Conservation (phyloP, 306 rosid species). For the Gastrolobium villosum region DNA sequence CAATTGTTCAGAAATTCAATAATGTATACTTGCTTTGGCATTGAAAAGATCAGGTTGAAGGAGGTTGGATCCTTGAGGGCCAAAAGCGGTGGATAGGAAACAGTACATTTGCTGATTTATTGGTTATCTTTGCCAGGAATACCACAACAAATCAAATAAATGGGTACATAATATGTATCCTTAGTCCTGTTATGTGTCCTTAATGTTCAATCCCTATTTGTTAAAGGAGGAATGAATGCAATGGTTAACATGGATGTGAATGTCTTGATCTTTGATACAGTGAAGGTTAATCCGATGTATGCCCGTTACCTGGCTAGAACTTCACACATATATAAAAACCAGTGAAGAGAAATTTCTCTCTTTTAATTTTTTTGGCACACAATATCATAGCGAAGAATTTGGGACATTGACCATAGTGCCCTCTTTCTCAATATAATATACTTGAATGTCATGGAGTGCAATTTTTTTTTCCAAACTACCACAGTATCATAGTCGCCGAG, state of each 20-base stretch:
- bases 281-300: background rate
- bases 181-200: background rate
- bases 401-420: too few relatives aligned
- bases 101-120: conserved; percentile 86
- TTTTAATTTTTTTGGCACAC: too few relatives aligned
- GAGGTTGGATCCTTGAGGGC: conserved; percentile 85
- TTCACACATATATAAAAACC: background rate
- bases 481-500: too few relatives aligned
- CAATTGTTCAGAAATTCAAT: conserved; percentile 16
- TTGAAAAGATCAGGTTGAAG: conserved; percentile 66
- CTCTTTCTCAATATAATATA: too few relatives aligned
- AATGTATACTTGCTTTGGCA: conserved; percentile 15
- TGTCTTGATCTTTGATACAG: background rate
- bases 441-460: too few relatives aligned
- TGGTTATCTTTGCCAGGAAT: conserved; percentile 84
- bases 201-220: conserved; percentile 3
- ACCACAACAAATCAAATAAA: conserved; percentile 81
- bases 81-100: conserved; percentile 89
- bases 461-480: too few relatives aligned
- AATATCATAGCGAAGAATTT: background rate
- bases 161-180: conserved; percentile 62
- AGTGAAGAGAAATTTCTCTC: too few relatives aligned
- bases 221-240: conserved; percentile 14
- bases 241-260: conserved; percentile 1
- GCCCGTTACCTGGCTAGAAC: background rate